A percentile compares a stretch with the other conserved stretches of the same genome.
These are phyloP conservation scores for Ophiostoma ips DNA, from an alignment of 2,329 filamentous ascomycete species.

Conservation along the genomic window DNA sequence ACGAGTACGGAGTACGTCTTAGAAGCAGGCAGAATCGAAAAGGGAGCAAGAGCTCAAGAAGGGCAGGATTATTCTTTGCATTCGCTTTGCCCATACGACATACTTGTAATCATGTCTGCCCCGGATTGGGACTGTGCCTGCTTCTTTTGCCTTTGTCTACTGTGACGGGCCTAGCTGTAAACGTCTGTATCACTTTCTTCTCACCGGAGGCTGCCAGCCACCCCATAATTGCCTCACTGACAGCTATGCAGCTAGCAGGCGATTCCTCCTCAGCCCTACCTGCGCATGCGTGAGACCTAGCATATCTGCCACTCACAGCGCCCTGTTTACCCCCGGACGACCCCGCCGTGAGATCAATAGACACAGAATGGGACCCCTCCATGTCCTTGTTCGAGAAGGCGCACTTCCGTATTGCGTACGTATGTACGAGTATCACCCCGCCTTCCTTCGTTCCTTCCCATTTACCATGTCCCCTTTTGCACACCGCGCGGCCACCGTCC, in stretches of 20 bases:
- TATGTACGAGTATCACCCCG: no score
- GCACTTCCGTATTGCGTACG: not conserved
- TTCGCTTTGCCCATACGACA: not conserved
- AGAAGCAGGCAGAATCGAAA: not conserved
- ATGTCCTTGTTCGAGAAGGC: not conserved
- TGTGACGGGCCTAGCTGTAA: not conserved
- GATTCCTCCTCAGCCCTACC: slow-evolving; percentile 8
- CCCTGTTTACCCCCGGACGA: slow-evolving; percentile 2
- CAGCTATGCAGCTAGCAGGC: not conserved
- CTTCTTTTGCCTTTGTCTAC: not conserved
- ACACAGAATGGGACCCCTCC: slow-evolving; percentile 1
- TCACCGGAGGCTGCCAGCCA: not conserved
- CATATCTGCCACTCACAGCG: slow-evolving; percentile 3
- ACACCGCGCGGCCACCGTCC: not conserved
- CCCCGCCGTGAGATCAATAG: slow-evolving; percentile 4
- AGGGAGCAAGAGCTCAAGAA: not conserved
- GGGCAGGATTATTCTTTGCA: not conserved
- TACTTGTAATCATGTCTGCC: no score
- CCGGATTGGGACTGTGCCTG: not conserved
- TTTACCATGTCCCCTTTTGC: no score
- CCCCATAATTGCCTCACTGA: slow-evolving; percentile 1
- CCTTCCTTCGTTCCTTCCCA: slow-evolving; percentile 3
- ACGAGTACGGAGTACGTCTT: no score
- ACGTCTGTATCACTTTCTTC: not conserved
- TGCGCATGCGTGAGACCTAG: slow-evolving; percentile 4